Base-by-base conservation (phyloP, 2,329 filamentous ascomycete species). In the Claviceps humidiphila region DNA sequence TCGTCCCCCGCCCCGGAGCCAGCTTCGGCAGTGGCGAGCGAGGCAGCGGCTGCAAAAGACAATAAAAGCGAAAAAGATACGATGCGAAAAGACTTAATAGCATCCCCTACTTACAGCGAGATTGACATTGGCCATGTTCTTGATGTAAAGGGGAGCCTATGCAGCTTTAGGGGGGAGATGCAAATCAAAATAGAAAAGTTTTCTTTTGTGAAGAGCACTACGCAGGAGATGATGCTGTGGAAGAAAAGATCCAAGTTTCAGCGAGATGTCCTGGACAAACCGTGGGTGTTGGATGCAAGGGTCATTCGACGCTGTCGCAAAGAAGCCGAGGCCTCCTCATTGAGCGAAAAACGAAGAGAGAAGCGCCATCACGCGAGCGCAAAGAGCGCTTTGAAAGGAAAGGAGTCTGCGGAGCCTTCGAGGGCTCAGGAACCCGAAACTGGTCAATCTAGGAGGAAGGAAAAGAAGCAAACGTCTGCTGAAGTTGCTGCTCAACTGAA, bases 151-250 rank as follows among this genome's bases (percentile, higher is more conserved):
- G 81, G 80, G 6, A 65, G 67, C 1, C 58, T 82, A 16, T 67
- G 61, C 5, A 61, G 66, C 0, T 82, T 73, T 55, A 69, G 75
- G 51, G 68, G 70, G 1, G 64, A 71, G 53, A 73, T 64, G 58
- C 77, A 81, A 60, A 67, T 84, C 56, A 72, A 71, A 44, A 69
- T 80, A 22, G 68, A 75, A 46, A 78, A 75, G 58, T 64, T 79
- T 52, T 60, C 63, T n/a, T 57, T 68, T 0, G 52, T 84, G 4
- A 62, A 60, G 24, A 71, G 73, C 45, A 84, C 80, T 0, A 71
- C 73, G 46, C 70, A 76, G 38, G 82, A 85, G 61, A 68, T 83
- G 3, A 63, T 60, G 7, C 76, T 82, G 8, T 85, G 81, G 81
- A 70, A 74, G 58, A 78, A 78, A 64, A 68, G 74, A 45, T 57